These are phyloP conservation scores for Penicillium sclerotigenum DNA, from an alignment of 2,329 filamentous ascomycete genomes.

Conservation along the genomic window DNA sequence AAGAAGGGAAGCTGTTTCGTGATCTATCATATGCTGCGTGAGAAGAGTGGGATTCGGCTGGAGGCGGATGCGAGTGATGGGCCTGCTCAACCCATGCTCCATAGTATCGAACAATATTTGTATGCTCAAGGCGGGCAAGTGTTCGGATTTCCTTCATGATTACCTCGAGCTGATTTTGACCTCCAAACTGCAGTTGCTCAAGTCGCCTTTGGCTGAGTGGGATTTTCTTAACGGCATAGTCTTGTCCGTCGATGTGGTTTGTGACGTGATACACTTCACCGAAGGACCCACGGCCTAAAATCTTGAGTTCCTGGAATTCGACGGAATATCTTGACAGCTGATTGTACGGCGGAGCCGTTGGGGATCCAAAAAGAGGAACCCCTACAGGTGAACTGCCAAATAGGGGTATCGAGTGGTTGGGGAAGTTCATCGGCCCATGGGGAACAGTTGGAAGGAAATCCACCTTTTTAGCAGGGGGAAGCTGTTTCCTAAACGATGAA, in stretches of 20 bases:
- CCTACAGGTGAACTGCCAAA: conserved; percentile 33
- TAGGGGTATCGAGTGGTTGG: conserved; percentile 23
- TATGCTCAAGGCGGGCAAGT: conserved; percentile 60
- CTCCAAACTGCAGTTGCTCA: conserved; percentile 51
- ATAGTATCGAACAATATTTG: conserved; percentile 65
- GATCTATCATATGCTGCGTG: conserved; percentile 14
- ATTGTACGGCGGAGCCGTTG: conserved; percentile 22
- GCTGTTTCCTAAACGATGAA: conserved; percentile 17
- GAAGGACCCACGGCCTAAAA: conserved; percentile 64
- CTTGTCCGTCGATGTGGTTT: conserved; percentile 59
- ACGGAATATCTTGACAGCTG: conserved; percentile 46
- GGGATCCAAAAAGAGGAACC: conserved; percentile 30
- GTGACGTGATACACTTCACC: conserved; percentile 61
- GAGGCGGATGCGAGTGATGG: conserved; percentile 22
- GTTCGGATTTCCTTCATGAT: conserved; percentile 61
- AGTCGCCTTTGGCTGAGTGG: conserved; percentile 53
- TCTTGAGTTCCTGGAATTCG: conserved; percentile 53
- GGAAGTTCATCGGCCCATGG: conserved; percentile 22
- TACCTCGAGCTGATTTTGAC: conserved; percentile 53
- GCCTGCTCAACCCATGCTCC: conserved; percentile 61
- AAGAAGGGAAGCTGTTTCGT: conserved; percentile 14
- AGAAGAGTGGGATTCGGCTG: conserved; percentile 6
- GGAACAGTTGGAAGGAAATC: conserved; percentile 24
- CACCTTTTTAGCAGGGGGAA: conserved; percentile 16
- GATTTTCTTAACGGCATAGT: conserved; percentile 67